Conservation (phyloP, 164 flowering plant genomes). For the Buxus sempervirens region DNA sequence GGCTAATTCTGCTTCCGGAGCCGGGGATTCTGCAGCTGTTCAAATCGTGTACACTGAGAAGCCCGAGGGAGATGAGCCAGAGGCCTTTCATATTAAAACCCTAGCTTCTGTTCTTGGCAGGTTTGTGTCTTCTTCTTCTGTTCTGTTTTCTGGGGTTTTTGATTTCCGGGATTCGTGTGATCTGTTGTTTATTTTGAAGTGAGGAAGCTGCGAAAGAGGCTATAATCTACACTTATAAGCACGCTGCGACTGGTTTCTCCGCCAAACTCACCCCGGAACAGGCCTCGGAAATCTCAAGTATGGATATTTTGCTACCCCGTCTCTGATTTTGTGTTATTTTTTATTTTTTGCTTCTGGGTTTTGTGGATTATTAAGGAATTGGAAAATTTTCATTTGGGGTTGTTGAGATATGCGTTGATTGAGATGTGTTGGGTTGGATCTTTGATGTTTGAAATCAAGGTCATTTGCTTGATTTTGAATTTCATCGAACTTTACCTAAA, state of each 20-base stretch:
- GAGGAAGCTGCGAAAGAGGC: slow-evolving; percentile 88
- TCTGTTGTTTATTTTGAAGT: slow-evolving; percentile 29
- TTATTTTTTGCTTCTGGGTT: not conserved
- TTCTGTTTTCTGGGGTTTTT: not conserved
- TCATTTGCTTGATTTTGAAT: no score
- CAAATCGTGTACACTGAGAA: slow-evolving; percentile 68
- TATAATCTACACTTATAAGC: slow-evolving; percentile 75
- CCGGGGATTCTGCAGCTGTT: slow-evolving; percentile 29
- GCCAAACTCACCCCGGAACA: slow-evolving; percentile 87
- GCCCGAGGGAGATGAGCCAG: slow-evolving; percentile 54
- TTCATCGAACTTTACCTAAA: no score
- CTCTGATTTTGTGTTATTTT: not conserved
- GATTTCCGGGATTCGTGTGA: not conserved
- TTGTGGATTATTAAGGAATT: not conserved
- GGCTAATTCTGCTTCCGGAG: slow-evolving; percentile 16
- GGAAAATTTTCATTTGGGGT: not conserved
- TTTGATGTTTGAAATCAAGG: no score
- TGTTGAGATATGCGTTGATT: no score
- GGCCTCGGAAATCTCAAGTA: slow-evolving; percentile 65
- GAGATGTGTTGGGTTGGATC: no score
- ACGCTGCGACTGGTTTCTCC: slow-evolving; percentile 87
- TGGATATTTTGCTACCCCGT: slow-evolving; percentile 9
- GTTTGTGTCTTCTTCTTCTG: slow-evolving; percentile 21
- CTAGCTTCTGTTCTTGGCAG: slow-evolving; percentile 75
- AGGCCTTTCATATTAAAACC: slow-evolving; percentile 52